A percentile compares a stretch with the other conserved stretches of the same genome.
These are phyloP conservation scores for Micractinium sp. DNA, from an alignment of 139 green algal species.

Conservation along the genomic window DNA sequence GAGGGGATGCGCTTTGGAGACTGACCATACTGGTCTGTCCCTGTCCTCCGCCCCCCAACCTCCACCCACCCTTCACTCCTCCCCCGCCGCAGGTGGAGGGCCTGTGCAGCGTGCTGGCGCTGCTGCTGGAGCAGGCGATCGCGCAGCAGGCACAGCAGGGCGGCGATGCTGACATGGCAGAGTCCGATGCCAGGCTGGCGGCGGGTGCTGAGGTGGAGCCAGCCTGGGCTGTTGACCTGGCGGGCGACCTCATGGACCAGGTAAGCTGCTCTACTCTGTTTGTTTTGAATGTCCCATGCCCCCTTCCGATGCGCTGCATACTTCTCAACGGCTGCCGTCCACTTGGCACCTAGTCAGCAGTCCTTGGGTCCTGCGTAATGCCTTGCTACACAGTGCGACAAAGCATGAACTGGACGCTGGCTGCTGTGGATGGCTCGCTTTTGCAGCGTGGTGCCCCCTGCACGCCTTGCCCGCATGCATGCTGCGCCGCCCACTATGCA, in stretches of 20 bases:
- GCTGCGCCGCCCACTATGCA: neutral
- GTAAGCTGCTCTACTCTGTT: neutral
- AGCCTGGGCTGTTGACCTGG: constrained; percentile 31
- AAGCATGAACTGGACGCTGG: too few relatives aligned
- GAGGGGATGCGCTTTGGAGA: neutral
- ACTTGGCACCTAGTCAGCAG: too few relatives aligned
- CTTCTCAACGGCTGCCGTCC: too few relatives aligned
- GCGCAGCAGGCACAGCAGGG: neutral
- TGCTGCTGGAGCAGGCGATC: constrained; percentile 46
- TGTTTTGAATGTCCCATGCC: too few relatives aligned
- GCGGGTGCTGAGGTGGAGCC: neutral
- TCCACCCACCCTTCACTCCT: neutral
- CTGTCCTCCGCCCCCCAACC: constrained; percentile 5
- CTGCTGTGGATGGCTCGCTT: too few relatives aligned
- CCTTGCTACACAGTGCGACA: too few relatives aligned
- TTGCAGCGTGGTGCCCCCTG: neutral
- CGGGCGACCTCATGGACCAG: constrained; percentile 15
- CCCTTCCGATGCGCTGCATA: too few relatives aligned
- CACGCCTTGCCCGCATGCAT: neutral
- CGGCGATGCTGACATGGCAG: constrained; percentile 4
- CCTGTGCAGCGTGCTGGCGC: constrained; percentile 55
- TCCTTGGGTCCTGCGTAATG: too few relatives aligned
- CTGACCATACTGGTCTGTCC: neutral
- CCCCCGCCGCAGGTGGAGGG: constrained; percentile 51
- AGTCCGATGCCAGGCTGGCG: neutral